Evolutionary conservation across 2,329 filamentous ascomycete species (phyloP).

Genomic region (Tolypocladium album): DNA sequence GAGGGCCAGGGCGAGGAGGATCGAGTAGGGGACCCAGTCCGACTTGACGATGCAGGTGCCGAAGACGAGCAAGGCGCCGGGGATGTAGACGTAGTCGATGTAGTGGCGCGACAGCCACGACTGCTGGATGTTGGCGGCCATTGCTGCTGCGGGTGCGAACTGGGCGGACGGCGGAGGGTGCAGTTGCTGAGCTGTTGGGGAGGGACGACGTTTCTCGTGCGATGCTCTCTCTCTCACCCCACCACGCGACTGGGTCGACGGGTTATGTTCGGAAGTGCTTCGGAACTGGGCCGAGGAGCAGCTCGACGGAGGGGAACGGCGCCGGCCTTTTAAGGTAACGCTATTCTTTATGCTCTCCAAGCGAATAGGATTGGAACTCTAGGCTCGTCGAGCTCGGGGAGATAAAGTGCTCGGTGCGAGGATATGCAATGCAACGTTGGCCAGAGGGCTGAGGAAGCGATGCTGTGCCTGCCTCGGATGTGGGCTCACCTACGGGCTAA

Average conservation of each 20-base stretch:
- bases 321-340: too few species aligned
- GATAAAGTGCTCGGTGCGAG: background rate
- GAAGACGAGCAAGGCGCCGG: constrained; percentile 65
- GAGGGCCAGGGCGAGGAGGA: constrained; percentile 53
- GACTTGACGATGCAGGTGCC: constrained; percentile 69
- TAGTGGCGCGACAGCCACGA: constrained; percentile 46
- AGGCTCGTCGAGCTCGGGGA: background rate
- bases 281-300: background rate
- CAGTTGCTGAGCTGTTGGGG: background rate
- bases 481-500: background rate
- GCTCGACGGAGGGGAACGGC: too few species aligned
- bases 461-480: background rate
- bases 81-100: constrained; percentile 73
- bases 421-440: background rate
- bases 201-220: background rate
- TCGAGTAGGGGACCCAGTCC: constrained; percentile 65
- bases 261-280: background rate
- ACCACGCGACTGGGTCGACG: background rate
- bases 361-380: too few species aligned
- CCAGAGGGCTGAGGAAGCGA: background rate
- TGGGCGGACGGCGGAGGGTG: background rate
- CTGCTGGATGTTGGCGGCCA: constrained; percentile 14
- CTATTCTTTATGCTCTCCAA: background rate
- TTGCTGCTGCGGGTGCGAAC: constrained; percentile 2
- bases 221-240: background rate